A percentile compares a stretch with the other conserved stretches of the same genome.
Evolutionary conservation across 1,284 basidiomycete species (phyloP).

Genomic region (Pyrrhoderma noxium): DNA sequence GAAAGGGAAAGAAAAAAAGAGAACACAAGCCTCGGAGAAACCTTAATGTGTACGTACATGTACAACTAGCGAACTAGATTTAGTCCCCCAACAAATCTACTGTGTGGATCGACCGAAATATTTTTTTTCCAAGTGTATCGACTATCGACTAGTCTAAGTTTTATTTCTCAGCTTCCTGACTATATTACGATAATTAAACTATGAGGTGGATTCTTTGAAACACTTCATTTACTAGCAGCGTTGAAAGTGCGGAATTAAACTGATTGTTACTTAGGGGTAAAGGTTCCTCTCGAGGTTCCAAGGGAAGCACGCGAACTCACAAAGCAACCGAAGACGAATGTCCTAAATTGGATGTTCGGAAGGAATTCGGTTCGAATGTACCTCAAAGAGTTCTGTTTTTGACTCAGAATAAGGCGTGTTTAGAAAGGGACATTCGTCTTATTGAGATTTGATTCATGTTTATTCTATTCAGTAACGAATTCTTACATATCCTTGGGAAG

Average conservation of each 20-base stretch:
- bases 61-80: background rate
- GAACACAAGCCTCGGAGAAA: too few species aligned
- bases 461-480: conserved; percentile 11
- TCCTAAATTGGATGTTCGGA: conserved; percentile 5
- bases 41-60: too few species aligned
- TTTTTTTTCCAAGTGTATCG: background rate
- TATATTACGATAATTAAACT: too few species aligned
- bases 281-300: background rate
- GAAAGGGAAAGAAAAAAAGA: too few species aligned
- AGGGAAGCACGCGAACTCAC: conserved; percentile 4
- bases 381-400: background rate
- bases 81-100: background rate
- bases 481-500: conserved; percentile 11
- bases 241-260: conserved; percentile 6
- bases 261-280: background rate
- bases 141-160: background rate
- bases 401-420: background rate
- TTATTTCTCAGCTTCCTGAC: too few species aligned
- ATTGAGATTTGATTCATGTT: conserved; percentile 1
- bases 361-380: conserved; percentile 11
- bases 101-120: background rate
- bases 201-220: too few species aligned
- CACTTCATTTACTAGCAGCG: background rate
- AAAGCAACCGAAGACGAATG: conserved; percentile 13
- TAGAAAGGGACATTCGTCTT: background rate